Evolutionary conservation across 768 basidiomycete genomes (phyloP).

Genomic region (Fomitopsis serialis): DNA sequence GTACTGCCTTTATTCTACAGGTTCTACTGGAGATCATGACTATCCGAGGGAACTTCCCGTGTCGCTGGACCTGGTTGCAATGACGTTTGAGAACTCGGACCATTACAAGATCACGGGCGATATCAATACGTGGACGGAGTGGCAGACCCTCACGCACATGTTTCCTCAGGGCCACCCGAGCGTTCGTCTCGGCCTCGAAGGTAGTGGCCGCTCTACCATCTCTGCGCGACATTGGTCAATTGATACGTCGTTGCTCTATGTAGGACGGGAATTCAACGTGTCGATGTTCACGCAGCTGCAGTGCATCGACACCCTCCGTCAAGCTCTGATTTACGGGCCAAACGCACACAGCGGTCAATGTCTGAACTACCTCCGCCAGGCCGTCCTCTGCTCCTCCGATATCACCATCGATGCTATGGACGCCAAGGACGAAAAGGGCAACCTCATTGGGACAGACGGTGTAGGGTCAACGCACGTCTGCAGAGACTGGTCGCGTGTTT

Average conservation of each 20-base stretch:
- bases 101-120: background rate
- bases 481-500: conserved; percentile 23
- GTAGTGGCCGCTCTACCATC: background rate
- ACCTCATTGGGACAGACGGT: background rate
- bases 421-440: background rate
- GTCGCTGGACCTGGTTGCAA: background rate
- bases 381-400: conserved; percentile 26
- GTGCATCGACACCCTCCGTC: background rate
- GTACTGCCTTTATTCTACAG: too few species aligned
- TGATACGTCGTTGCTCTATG: background rate
- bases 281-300: background rate
- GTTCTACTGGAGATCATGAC: background rate
- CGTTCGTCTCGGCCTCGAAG: background rate
- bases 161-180: background rate
- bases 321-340: background rate
- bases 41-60: background rate
- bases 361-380: conserved; percentile 27
- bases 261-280: background rate
- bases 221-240: background rate
- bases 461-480: conserved; percentile 20
- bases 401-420: conserved; percentile 23
- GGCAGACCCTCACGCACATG: background rate
- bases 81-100: background rate
- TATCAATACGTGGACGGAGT: background rate
- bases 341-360: conserved; percentile 17